Evolutionary conservation across 2,329 filamentous ascomycete species (phyloP).

Genomic region (Trichoderma hamatum): DNA sequence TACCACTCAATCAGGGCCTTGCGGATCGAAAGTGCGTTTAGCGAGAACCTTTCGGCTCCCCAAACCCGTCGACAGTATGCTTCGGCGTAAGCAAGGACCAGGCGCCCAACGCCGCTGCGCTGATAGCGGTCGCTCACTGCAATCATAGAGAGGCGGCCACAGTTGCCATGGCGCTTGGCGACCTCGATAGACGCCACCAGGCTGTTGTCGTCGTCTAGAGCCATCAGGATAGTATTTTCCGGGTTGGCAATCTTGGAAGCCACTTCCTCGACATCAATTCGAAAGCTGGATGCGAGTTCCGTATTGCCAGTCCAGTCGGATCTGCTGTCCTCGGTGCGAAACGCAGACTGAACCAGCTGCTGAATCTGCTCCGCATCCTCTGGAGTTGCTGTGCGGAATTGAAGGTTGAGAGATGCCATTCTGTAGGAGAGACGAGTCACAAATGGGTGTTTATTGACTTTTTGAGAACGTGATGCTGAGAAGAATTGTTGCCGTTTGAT

Average conservation of each 20-base stretch:
- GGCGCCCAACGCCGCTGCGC: conserved; percentile 39
- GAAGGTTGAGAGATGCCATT: conserved; percentile 30
- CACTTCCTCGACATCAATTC: conserved; percentile 66
- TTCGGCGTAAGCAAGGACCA: conserved; percentile 39
- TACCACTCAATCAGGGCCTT: conserved; percentile 43
- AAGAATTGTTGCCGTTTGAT: not conserved
- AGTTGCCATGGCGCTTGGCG: conserved; percentile 31
- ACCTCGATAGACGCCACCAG: conserved; percentile 39
- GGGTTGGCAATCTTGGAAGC: conserved; percentile 53
- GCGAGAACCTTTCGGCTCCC: conserved; percentile 35
- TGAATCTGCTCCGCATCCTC: conserved; percentile 43
- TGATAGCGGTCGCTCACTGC: conserved; percentile 41
- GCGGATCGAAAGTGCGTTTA: conserved; percentile 43
- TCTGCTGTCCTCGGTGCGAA: conserved; percentile 45
- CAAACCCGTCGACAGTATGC: conserved; percentile 37
- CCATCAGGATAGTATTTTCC: conserved; percentile 39
- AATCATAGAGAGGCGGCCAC: conserved; percentile 41
- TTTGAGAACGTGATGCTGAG: not conserved
- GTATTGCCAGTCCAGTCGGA: conserved; percentile 42
- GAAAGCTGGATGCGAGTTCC: conserved; percentile 69
- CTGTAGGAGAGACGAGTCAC: not conserved
- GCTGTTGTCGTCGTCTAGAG: conserved; percentile 22
- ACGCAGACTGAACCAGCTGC: conserved; percentile 44
- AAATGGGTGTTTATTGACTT: not conserved
- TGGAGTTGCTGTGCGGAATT: conserved; percentile 43